Percentiles rank a stretch among this genome's conserved stretches.
These are phyloP conservation scores for Pestalotiopsis sp. DNA, from an alignment of 2,329 filamentous ascomycete genomes.

Conservation along the genomic window DNA sequence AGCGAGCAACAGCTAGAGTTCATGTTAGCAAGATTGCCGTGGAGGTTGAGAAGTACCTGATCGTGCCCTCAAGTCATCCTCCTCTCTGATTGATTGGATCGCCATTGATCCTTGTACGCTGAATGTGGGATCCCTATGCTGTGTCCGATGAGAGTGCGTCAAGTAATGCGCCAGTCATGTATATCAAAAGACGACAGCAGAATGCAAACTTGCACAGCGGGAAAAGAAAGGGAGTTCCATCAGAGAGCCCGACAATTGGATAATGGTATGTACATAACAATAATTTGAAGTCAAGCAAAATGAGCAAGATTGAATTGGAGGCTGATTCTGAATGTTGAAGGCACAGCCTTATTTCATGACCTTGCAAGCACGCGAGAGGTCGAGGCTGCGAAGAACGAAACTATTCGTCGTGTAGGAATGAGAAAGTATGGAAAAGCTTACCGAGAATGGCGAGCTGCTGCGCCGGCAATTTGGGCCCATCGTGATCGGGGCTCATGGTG, in stretches of 20 bases:
- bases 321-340: neutral
- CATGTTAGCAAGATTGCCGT: constrained; percentile 33
- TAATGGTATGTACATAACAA: neutral
- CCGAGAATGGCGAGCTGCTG: constrained; percentile 79
- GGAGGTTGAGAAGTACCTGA: constrained; percentile 23
- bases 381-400: neutral
- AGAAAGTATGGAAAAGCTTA: constrained; percentile 44
- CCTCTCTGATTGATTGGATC: neutral
- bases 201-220: constrained; percentile 6
- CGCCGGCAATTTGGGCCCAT: constrained; percentile 67
- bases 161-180: constrained; percentile 3
- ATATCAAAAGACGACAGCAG: neutral
- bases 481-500: constrained; percentile 23
- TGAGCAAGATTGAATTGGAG: neutral
- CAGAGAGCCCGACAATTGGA: neutral
- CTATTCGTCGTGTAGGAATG: constrained; percentile 1
- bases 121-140: neutral
- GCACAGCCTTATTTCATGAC: neutral
- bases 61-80: neutral
- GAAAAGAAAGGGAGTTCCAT: neutral
- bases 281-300: neutral
- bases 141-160: constrained; percentile 14
- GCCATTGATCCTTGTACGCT: neutral
- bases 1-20: constrained; percentile 70
- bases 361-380: neutral